phyloP scores from a whole-genome alignment of 1,284 basidiomycete genomes.

The Cryptococcus amylolentus region DNA sequence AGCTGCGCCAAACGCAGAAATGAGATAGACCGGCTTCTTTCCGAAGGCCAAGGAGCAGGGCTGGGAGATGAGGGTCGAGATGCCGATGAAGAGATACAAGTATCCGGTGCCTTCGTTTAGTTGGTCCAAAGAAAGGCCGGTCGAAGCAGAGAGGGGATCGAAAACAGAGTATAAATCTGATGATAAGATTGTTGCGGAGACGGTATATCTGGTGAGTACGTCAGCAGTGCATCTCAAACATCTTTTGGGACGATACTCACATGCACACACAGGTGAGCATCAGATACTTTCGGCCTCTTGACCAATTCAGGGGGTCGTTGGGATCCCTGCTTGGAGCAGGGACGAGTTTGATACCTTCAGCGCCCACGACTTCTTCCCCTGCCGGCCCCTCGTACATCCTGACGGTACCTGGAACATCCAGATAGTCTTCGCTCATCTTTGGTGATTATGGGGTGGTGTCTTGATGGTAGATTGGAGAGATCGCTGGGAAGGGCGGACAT shows the following conservation, averaged over 20 bases:
- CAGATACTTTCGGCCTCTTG: constrained; percentile 17
- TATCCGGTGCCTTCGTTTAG: constrained; percentile 29
- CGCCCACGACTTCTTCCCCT: constrained; percentile 4
- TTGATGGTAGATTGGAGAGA: neutral
- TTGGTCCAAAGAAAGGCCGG: constrained; percentile 23
- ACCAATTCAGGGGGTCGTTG: constrained; percentile 30
- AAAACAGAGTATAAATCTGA: constrained; percentile 27
- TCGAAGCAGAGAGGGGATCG: constrained; percentile 19
- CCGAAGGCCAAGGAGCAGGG: constrained; percentile 24
- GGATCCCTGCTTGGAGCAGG: constrained; percentile 20
- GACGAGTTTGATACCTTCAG: constrained; percentile 18
- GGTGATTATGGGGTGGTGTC: neutral
- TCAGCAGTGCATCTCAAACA: neutral
- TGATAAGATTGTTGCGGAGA: constrained; percentile 11
- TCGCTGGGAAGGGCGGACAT: neutral
- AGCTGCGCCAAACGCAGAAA: constrained; percentile 6
- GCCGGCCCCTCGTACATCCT: constrained; percentile 22
- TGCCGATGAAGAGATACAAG: constrained; percentile 24
- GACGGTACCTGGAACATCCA: constrained; percentile 20
- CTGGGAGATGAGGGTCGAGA: constrained; percentile 20
- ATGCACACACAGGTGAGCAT: constrained; percentile 19
- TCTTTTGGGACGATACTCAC: neutral
- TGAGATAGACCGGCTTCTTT: constrained; percentile 28
- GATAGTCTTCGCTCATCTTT: neutral
- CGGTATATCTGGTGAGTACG: constrained; percentile 7